phyloP scores from a whole-genome alignment of 352 stramenopile genomes.

The Phytophthora crassamura region DNA sequence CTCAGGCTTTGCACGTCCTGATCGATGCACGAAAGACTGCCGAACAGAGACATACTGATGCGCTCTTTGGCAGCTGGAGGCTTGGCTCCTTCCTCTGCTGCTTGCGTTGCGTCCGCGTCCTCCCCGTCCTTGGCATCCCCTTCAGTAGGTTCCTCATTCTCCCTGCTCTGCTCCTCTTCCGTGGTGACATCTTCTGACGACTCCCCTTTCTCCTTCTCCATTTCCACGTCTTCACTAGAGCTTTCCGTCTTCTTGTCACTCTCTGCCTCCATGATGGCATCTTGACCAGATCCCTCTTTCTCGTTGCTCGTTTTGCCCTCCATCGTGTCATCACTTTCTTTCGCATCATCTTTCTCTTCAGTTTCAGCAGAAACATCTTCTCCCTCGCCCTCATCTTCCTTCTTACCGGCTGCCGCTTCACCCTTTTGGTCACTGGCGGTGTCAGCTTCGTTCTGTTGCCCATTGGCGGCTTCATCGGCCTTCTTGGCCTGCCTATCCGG shows the following conservation, averaged over 20 bases:
- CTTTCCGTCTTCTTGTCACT: constrained; percentile 7
- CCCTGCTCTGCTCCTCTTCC: constrained; percentile 20
- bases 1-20: constrained; percentile 62
- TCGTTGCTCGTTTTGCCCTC: constrained; percentile 1
- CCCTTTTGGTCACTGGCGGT: not conserved
- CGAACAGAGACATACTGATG: constrained; percentile 58
- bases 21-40: constrained; percentile 58
- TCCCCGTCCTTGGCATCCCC: constrained; percentile 9
- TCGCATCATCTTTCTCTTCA: constrained; percentile 8
- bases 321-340: constrained; percentile 6
- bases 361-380: not conserved
- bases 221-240: not conserved
- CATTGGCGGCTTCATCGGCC: constrained; percentile 10
- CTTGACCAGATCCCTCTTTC: not conserved
- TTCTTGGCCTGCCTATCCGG: not conserved
- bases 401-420: not conserved
- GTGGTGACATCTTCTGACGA: constrained; percentile 20
- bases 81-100: constrained; percentile 4
- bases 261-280: constrained; percentile 9
- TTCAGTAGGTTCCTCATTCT: constrained; percentile 9
- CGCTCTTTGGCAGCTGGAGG: constrained; percentile 34
- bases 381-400: not conserved
- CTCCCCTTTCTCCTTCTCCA: constrained; percentile 19
- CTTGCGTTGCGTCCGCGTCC: constrained; percentile 2
- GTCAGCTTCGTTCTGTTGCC: constrained; percentile 6